Evolutionary conservation across 352 stramenopile genomes (phyloP).

Genomic region (Pythium folliculosum): DNA sequence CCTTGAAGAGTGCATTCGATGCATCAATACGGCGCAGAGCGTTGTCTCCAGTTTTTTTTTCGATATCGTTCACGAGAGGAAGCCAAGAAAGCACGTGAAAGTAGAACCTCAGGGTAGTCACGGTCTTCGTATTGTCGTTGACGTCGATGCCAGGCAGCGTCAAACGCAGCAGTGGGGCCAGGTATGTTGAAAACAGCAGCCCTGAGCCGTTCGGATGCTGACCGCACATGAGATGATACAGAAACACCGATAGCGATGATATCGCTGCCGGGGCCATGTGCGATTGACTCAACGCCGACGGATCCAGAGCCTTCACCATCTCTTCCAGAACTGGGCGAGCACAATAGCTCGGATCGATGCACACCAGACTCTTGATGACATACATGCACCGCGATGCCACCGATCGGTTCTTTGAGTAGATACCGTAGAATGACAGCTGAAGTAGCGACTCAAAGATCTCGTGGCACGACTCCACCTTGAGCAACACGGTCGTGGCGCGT

Average conservation of each 20-base stretch:
- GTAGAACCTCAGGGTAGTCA: conserved; percentile 64
- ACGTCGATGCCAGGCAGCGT: conserved; percentile 74
- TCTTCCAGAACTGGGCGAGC: conserved; percentile 56
- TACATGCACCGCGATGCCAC: conserved; percentile 74
- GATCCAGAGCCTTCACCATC: conserved; percentile 71
- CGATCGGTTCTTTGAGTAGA: conserved; percentile 72
- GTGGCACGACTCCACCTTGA: conserved; percentile 37
- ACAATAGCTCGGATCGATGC: conserved; percentile 47
- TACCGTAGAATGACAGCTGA: conserved; percentile 60
- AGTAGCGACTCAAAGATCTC: conserved; percentile 52
- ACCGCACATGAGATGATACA: conserved; percentile 67
- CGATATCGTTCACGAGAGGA: conserved; percentile 66
- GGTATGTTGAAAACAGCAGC: conserved; percentile 57
- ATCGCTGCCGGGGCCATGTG: conserved; percentile 75
- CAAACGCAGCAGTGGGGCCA: conserved; percentile 57
- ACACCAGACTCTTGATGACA: conserved; percentile 66
- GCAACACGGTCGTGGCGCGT: conserved; percentile 28
- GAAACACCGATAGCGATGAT: conserved; percentile 58
- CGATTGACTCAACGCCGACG: conserved; percentile 66
- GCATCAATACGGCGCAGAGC: conserved; percentile 7
- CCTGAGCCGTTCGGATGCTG: conserved; percentile 44
- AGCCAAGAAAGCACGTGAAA: conserved; percentile 71
- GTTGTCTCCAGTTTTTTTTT: conserved; percentile 38
- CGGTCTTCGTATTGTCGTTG: conserved; percentile 80
- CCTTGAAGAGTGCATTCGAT: conserved; percentile 25